phyloP scores from a whole-genome alignment of 345 rosid species.

The Euclidium syriacum region DNA sequence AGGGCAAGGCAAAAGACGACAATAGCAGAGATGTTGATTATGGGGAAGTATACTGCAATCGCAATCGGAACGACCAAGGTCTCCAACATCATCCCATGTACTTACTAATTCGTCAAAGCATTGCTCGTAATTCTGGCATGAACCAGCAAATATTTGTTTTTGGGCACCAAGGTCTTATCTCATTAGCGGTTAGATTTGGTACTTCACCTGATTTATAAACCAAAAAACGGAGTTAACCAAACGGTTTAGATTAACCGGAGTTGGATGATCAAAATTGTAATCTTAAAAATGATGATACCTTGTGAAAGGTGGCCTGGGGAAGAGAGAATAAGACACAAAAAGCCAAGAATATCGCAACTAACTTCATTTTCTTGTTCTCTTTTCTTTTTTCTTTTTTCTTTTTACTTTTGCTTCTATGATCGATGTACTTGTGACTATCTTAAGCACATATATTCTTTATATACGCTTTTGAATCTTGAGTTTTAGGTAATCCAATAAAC shows the following conservation, averaged over 20 bases:
- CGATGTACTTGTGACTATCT: no score
- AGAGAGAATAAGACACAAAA: slow-evolving; percentile 18
- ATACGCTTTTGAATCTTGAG: no score
- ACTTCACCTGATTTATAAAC: slow-evolving; percentile 22
- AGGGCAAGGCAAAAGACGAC: slow-evolving; percentile 23
- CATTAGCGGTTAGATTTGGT: background rate
- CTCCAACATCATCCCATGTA: slow-evolving; percentile 22
- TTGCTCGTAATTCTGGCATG: slow-evolving; percentile 19
- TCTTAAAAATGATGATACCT: slow-evolving; percentile 15
- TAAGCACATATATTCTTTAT: no score
- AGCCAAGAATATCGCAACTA: slow-evolving; percentile 17
- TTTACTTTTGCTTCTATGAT: no score
- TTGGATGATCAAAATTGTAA: background rate
- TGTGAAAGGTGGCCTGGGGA: slow-evolving; percentile 13
- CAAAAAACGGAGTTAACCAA: background rate
- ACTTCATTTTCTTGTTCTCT: slow-evolving; percentile 13
- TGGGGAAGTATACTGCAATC: background rate
- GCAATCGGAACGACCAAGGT: slow-evolving; percentile 23
- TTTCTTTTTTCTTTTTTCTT: background rate
- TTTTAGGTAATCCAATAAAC: no score
- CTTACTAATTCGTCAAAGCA: slow-evolving; percentile 23
- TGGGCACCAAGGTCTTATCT: slow-evolving; percentile 25
- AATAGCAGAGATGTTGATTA: slow-evolving; percentile 8
- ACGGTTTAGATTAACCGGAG: background rate
- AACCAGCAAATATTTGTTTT: slow-evolving; percentile 16